These are phyloP conservation scores for Crotalaria pallida DNA, from an alignment of 306 rosid species.

Conservation along the genomic window DNA sequence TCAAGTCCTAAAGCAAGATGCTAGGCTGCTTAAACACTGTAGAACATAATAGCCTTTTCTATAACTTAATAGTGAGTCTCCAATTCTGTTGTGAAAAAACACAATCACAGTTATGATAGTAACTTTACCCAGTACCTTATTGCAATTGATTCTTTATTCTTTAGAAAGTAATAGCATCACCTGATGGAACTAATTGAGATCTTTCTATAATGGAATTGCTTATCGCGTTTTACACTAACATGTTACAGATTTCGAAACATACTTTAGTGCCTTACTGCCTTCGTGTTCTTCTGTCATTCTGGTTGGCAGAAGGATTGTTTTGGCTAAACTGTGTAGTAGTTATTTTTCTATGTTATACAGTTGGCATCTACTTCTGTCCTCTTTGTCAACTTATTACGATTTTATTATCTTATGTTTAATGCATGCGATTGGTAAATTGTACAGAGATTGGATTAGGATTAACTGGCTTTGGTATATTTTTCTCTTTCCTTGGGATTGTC, in stretches of 20 bases:
- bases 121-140: background rate
- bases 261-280: background rate
- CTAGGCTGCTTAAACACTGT: too few relatives aligned
- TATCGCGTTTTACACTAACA: background rate
- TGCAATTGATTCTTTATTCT: background rate
- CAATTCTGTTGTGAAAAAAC: background rate
- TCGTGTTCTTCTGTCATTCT: slow-evolving; percentile 3
- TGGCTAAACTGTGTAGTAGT: background rate
- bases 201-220: background rate
- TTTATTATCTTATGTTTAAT: slow-evolving; percentile 18
- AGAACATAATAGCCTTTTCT: background rate
- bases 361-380: background rate
- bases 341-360: background rate
- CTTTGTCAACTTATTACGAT: background rate
- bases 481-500: slow-evolving; percentile 76
- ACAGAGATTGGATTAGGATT: slow-evolving; percentile 96
- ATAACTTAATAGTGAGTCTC: background rate
- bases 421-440: slow-evolving; percentile 21
- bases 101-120: background rate
- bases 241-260: background rate
- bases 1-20: background rate
- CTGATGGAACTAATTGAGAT: slow-evolving; percentile 15
- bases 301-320: background rate
- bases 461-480: slow-evolving; percentile 97
- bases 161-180: background rate